These are phyloP conservation scores for Suillus spraguei DNA, from an alignment of 768 basidiomycete genomes.

Conservation along the genomic window DNA sequence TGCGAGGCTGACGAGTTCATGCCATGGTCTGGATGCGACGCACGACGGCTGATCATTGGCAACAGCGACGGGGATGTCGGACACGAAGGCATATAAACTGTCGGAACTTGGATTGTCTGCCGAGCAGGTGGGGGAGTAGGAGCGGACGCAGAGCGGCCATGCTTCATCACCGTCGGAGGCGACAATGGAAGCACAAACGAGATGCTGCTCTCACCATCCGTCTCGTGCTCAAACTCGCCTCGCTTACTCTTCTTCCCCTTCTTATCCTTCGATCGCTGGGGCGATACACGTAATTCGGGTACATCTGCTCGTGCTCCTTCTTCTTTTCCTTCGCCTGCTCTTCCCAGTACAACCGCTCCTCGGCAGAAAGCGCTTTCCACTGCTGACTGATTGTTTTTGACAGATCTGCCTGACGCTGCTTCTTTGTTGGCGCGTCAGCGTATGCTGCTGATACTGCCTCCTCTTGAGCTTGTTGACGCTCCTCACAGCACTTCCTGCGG, in stretches of 20 bases:
- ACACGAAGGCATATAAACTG: constrained; percentile 63
- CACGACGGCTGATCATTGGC: constrained; percentile 62
- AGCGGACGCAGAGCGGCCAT: constrained; percentile 52
- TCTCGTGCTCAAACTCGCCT: constrained; percentile 41
- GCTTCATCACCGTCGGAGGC: constrained; percentile 42
- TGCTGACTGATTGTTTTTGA: constrained; percentile 82
- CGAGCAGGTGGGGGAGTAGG: constrained; percentile 67
- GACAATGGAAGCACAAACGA: constrained; percentile 43
- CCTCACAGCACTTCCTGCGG: constrained; percentile 77
- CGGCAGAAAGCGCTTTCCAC: constrained; percentile 69
- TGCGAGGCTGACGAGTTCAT: constrained; percentile 42
- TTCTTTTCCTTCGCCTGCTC: constrained; percentile 77
- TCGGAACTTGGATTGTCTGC: constrained; percentile 71
- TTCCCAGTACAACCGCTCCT: constrained; percentile 77
- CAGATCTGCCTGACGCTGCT: constrained; percentile 76
- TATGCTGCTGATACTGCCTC: constrained; percentile 39
- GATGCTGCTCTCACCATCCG: constrained; percentile 56
- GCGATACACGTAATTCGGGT: constrained; percentile 79
- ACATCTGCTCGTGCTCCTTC: constrained; percentile 74
- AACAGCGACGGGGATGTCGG: constrained; percentile 59
- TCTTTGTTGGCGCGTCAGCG: constrained; percentile 52
- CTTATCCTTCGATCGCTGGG: constrained; percentile 54
- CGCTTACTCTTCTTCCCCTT: constrained; percentile 48
- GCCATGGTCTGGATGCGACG: constrained; percentile 52
- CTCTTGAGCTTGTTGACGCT: constrained; percentile 58